Percentiles rank a stretch among this genome's conserved stretches.
phyloP scores from a whole-genome alignment of 352 stramenopile genomes.

The Pythium biforme region DNA sequence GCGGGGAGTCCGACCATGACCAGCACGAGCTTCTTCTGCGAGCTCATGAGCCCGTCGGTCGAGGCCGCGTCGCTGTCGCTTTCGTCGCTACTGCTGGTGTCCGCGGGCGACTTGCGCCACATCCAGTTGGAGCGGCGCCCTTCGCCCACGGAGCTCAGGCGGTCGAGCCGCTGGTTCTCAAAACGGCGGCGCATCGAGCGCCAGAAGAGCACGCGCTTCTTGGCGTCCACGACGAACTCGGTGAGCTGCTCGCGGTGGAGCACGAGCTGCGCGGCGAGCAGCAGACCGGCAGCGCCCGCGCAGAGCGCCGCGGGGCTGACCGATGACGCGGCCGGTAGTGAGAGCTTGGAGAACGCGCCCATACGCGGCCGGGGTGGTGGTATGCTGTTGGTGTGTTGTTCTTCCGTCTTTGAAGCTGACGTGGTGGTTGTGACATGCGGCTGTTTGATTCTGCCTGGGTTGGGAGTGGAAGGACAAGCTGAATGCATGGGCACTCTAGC shows the following conservation, averaged over 20 bases:
- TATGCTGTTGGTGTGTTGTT: background rate
- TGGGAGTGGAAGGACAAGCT: background rate
- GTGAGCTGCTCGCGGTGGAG: constrained; percentile 51
- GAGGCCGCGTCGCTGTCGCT: constrained; percentile 21
- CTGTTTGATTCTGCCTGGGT: background rate
- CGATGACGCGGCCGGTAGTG: background rate
- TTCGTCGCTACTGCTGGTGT: constrained; percentile 4
- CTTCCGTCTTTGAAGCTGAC: constrained; percentile 6
- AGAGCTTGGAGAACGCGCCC: constrained; percentile 23
- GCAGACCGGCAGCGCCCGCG: constrained; percentile 22
- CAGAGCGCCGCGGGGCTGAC: constrained; percentile 11
- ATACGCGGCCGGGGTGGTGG: too few relatives aligned
- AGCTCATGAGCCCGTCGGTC: constrained; percentile 59
- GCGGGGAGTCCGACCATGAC: constrained; percentile 94
- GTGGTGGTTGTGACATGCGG: constrained; percentile 11
- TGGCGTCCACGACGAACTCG: constrained; percentile 37
- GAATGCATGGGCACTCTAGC: background rate
- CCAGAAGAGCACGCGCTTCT: constrained; percentile 63
- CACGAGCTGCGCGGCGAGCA: constrained; percentile 44
- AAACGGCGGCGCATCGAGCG: constrained; percentile 76
- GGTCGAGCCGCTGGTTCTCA: constrained; percentile 68
- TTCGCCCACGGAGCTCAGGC: constrained; percentile 61
- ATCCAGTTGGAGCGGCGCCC: constrained; percentile 75
- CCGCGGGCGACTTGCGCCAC: constrained; percentile 49
- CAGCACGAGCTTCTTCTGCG: constrained; percentile 90